Conservation (phyloP, 768 basidiomycete species). For the Phylloporus sp. region DNA sequence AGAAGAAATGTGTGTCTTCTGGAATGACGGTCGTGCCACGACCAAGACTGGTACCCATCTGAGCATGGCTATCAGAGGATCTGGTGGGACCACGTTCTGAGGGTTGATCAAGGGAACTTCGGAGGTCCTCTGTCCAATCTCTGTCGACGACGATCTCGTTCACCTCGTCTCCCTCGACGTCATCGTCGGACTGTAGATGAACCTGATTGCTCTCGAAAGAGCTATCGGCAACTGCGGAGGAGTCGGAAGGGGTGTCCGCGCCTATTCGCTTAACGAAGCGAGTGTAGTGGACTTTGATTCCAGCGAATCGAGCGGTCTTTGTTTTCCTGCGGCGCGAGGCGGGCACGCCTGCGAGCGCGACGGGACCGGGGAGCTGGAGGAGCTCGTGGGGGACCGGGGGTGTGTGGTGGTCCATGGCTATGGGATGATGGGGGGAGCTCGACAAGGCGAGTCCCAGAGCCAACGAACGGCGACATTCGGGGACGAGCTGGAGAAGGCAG, state of each 20-base stretch:
- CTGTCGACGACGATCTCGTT: constrained; percentile 77
- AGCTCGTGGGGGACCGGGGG: constrained; percentile 9
- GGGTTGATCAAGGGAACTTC: constrained; percentile 48
- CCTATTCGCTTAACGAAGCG: constrained; percentile 51
- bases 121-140: constrained; percentile 57
- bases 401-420: constrained; percentile 3
- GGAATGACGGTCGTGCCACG: constrained; percentile 32
- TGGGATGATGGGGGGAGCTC: constrained; percentile 1
- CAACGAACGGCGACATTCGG: constrained; percentile 1
- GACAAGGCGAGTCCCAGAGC: background rate
- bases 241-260: constrained; percentile 52
- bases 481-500: constrained; percentile 5
- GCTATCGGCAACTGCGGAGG: constrained; percentile 48
- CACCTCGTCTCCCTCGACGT: constrained; percentile 38
- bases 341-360: constrained; percentile 27
- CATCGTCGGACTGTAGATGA: constrained; percentile 29
- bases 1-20: constrained; percentile 34
- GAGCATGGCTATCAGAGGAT: constrained; percentile 40
- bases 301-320: constrained; percentile 38
- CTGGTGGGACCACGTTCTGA: constrained; percentile 49
- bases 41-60: constrained; percentile 33
- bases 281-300: constrained; percentile 43
- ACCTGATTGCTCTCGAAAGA: constrained; percentile 36
- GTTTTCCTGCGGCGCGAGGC: constrained; percentile 26
- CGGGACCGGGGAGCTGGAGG: constrained; percentile 40